Evolutionary conservation across 192 early-diverging fungal species (phyloP).

Genomic region (Mortierella hygrophila): DNA sequence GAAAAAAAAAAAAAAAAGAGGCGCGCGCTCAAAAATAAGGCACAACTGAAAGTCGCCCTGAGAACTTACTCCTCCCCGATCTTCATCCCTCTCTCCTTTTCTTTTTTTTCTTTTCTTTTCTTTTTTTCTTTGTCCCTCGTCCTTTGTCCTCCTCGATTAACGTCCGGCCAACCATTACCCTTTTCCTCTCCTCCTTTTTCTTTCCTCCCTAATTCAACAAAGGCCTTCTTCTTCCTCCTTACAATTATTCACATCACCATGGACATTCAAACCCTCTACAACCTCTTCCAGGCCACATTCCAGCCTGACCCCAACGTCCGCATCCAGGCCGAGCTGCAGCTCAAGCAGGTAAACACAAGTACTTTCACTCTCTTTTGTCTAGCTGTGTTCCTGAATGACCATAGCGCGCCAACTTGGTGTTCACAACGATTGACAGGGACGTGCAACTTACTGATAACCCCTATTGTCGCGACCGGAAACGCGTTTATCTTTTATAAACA

Average conservation of each 20-base stretch:
- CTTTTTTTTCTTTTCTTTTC: not conserved
- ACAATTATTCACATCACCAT: slow-evolving; percentile 42
- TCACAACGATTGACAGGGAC: not conserved
- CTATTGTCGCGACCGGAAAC: not conserved
- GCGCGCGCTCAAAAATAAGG: not conserved
- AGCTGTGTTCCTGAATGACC: not conserved
- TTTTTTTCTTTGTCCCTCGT: not conserved
- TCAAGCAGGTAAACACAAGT: slow-evolving; percentile 69
- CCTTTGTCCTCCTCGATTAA: not conserved
- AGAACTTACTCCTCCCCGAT: not conserved
- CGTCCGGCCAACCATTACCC: not conserved
- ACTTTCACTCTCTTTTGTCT: not conserved
- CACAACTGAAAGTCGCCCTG: slow-evolving; percentile 1
- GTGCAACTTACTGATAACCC: not conserved
- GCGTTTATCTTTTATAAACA: not conserved
- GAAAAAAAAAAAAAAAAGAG: not conserved
- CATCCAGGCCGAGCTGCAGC: slow-evolving; percentile 84
- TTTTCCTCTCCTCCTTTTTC: not conserved
- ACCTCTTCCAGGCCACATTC: slow-evolving; percentile 83
- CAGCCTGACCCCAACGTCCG: slow-evolving; percentile 84
- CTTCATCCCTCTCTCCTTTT: not conserved
- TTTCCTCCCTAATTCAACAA: not conserved
- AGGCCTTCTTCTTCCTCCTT: not conserved
- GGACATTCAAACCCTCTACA: slow-evolving; percentile 72
- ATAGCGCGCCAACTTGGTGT: not conserved